Base-by-base conservation (phyloP, 306 rosid species). In the Cicer bijugum region DNA sequence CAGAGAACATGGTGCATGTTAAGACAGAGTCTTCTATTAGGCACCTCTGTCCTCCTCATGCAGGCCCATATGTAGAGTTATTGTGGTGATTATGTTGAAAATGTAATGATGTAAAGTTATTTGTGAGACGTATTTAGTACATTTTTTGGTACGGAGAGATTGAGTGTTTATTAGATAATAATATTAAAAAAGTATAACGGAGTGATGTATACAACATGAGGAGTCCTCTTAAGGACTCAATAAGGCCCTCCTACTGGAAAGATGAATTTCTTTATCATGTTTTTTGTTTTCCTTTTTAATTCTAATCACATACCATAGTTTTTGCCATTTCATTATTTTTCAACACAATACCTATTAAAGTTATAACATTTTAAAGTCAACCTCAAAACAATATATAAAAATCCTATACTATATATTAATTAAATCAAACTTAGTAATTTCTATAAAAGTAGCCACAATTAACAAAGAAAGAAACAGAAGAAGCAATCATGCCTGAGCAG, bases 401-500 rank as follows among this genome's bases (percentile, higher is more conserved):
- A 73, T 57, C 59, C 51, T 10, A 57, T 7, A 14, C 17, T 47
- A 68, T 0, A 55, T 0, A 55, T 9, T 68, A 62, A 52, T 2
- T 11, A 12, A 38, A 75, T 57, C 1, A 20, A 57, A 67, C 61
- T 38, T 0, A 64, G n/a, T 35, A 64, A 20, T 35, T 12, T 16
- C 8, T n/a, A 9, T 66, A 56, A 56, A 71, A 38, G n/a, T 37
- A 62, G 9, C 43, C 35, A 55, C 9, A 63, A 9, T 56, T 20
- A 17, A 48, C 12, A 38, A 45, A 28, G 9, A 42, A 51, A 20
- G 40, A 58, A 46, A 17, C 6, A 2, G n/a, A 12, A 16, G 15
- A 51, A 58, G 14, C 51, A 75, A 56, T 16, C 83, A 80, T 76
- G 75, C 99, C 97, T 94, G 99, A 12, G 99, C 99, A 33, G 99